phyloP scores from a whole-genome alignment of 75 land plant species.

The Selaginella moellendorffii region DNA sequence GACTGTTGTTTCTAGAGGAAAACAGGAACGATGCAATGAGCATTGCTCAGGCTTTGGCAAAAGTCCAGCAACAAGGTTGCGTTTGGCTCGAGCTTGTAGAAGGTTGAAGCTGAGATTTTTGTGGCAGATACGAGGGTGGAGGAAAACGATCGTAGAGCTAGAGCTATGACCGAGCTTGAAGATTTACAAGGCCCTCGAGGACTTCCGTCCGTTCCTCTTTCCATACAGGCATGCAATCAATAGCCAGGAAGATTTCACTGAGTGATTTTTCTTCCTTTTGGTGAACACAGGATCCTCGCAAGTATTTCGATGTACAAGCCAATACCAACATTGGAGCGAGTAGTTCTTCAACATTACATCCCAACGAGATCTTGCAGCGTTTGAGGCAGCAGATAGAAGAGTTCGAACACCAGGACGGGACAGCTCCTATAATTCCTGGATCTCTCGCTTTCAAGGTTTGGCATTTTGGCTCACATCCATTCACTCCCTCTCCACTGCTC shows the following conservation, averaged over 20 bases:
- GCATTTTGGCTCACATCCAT: too few relatives aligned
- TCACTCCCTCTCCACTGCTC: too few relatives aligned
- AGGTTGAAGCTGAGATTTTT: background rate
- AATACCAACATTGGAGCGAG: slow-evolving; percentile 35
- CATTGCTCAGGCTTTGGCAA: slow-evolving; percentile 87
- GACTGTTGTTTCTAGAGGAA: slow-evolving; percentile 22
- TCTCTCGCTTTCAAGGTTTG: slow-evolving; percentile 69
- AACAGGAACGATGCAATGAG: slow-evolving; percentile 61
- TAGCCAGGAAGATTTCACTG: too few relatives aligned
- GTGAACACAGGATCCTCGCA: slow-evolving; percentile 61
- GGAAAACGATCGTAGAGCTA: background rate
- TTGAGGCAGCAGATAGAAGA: slow-evolving; percentile 36
- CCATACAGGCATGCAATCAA: slow-evolving; percentile 44
- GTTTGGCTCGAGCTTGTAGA: background rate
- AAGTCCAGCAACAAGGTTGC: slow-evolving; percentile 34
- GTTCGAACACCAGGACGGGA: slow-evolving; percentile 24
- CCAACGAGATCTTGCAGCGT: slow-evolving; percentile 31
- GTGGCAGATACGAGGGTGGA: background rate
- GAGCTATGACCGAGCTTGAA: slow-evolving; percentile 62
- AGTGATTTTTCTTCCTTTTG: too few relatives aligned
- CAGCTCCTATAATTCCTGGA: slow-evolving; percentile 42
- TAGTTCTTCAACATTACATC: slow-evolving; percentile 22
- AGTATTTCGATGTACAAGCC: slow-evolving; percentile 84
- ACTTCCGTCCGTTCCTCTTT: slow-evolving; percentile 56
- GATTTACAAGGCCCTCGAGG: slow-evolving; percentile 63